Conservation (phyloP, 1,284 basidiomycete genomes). For the Lignosus rhinocerotis region DNA sequence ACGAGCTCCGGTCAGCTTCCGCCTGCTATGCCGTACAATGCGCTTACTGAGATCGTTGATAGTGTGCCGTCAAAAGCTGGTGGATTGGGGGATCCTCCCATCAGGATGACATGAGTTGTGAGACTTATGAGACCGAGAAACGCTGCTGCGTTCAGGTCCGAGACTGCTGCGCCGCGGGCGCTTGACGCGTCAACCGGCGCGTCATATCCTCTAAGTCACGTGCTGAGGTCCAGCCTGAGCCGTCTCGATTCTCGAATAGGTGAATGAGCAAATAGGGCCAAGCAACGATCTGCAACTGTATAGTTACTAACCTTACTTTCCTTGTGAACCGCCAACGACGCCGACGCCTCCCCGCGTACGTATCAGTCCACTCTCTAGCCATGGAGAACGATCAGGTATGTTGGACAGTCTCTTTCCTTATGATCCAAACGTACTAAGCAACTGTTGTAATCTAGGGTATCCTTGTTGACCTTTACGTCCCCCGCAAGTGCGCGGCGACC, state of each 20-base stretch:
- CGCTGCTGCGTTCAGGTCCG: constrained; percentile 17
- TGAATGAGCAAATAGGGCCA: constrained; percentile 21
- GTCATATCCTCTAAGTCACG: constrained; percentile 24
- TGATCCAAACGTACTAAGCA: constrained; percentile 13
- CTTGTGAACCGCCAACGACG: constrained; percentile 26
- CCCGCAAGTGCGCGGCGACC: constrained; percentile 97
- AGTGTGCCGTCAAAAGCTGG: constrained; percentile 39
- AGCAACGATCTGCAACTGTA: constrained; percentile 34
- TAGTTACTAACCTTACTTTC: constrained; percentile 36
- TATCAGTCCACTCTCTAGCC: constrained; percentile 34
- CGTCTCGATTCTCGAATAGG: constrained; percentile 5
- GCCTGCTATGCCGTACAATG: background rate
- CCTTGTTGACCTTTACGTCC: constrained; percentile 99
- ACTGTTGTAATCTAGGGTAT: constrained; percentile 67
- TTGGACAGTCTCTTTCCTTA: background rate
- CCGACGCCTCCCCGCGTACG: constrained; percentile 24
- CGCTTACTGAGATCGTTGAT: constrained; percentile 46
- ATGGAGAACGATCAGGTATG: constrained; percentile 83
- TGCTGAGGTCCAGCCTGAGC: constrained; percentile 11
- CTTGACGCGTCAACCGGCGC: constrained; percentile 16
- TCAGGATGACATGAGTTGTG: constrained; percentile 26
- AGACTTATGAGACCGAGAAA: constrained; percentile 2
- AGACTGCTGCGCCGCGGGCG: constrained; percentile 23
- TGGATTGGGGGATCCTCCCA: constrained; percentile 31
- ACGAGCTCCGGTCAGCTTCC: constrained; percentile 3